Percentiles rank a stretch among this genome's conserved stretches.
These are phyloP conservation scores for Lagenidium giganteum DNA, from an alignment of 352 stramenopile species.

Conservation along the genomic window DNA sequence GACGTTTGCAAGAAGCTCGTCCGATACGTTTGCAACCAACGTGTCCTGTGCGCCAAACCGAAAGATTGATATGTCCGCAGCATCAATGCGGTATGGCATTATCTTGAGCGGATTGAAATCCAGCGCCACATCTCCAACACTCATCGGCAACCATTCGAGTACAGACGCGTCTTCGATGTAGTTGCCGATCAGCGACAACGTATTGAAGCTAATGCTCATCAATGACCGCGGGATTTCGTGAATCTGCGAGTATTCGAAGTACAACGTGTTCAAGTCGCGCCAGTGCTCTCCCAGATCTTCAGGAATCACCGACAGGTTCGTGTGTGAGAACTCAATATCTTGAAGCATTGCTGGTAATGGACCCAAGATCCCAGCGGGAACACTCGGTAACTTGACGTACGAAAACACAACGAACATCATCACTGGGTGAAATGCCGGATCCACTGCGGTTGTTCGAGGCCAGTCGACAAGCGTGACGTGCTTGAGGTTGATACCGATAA, in stretches of 20 bases:
- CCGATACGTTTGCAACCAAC: no score
- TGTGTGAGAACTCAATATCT: constrained; percentile 14
- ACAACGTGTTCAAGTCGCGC: no score
- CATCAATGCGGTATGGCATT: no score
- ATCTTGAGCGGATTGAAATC: no score
- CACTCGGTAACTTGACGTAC: constrained; percentile 8
- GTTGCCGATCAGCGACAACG: constrained; percentile 15
- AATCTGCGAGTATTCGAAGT: constrained; percentile 15
- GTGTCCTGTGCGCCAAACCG: no score
- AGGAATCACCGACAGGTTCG: constrained; percentile 13
- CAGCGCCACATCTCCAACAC: no score
- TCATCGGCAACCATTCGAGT: no score
- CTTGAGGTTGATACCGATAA: constrained; percentile 31
- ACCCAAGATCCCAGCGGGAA: constrained; percentile 10
- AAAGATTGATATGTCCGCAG: no score
- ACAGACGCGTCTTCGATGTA: no score
- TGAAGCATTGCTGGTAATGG: constrained; percentile 18
- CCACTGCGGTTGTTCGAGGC: no score
- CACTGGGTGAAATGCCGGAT: constrained; percentile 13
- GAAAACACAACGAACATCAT: no score
- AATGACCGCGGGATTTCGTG: constrained; percentile 8
- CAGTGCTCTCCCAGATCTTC: neutral
- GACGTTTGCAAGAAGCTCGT: no score
- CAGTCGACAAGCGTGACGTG: constrained; percentile 26
- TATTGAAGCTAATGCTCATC: constrained; percentile 1